Evolutionary conservation across 192 early-diverging fungal species (phyloP).

Genomic region (Podila clonocystis): DNA sequence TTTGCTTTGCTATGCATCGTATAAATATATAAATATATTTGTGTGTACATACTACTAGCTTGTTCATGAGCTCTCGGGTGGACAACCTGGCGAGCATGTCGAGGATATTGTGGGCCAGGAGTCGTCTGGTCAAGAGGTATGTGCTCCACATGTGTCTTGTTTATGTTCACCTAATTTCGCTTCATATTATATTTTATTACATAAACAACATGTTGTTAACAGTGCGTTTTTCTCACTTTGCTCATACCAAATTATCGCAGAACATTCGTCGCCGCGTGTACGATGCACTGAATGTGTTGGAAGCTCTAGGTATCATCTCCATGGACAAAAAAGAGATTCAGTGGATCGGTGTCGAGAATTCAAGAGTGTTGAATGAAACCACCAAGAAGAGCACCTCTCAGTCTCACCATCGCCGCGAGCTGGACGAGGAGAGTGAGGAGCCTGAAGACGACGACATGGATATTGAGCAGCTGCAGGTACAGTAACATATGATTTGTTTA

Average conservation of each 20-base stretch:
- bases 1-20: background rate
- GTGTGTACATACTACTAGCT: conserved; percentile 4
- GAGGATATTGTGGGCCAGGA: conserved; percentile 16
- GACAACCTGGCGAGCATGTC: conserved; percentile 25
- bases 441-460: conserved; percentile 52
- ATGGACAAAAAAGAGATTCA: conserved; percentile 73
- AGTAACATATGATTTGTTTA: background rate
- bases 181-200: no score
- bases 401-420: conserved; percentile 10
- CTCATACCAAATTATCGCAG: conserved; percentile 33
- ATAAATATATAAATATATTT: no score
- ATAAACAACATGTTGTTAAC: background rate
- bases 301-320: conserved; percentile 69
- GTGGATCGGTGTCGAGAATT: conserved; percentile 67
- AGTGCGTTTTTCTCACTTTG: no score
- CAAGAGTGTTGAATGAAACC: conserved; percentile 28
- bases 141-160: background rate
- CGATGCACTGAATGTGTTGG: conserved; percentile 76
- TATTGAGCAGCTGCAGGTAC: conserved; percentile 44
- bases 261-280: conserved; percentile 77
- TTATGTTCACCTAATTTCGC: background rate
- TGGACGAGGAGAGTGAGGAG: conserved; percentile 48
- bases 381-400: conserved; percentile 1
- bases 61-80: conserved; percentile 58
- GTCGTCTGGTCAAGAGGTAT: conserved; percentile 29